Conservation (phyloP, 2,329 filamentous ascomycete genomes). For the Biscogniauxia mediterranea region DNA sequence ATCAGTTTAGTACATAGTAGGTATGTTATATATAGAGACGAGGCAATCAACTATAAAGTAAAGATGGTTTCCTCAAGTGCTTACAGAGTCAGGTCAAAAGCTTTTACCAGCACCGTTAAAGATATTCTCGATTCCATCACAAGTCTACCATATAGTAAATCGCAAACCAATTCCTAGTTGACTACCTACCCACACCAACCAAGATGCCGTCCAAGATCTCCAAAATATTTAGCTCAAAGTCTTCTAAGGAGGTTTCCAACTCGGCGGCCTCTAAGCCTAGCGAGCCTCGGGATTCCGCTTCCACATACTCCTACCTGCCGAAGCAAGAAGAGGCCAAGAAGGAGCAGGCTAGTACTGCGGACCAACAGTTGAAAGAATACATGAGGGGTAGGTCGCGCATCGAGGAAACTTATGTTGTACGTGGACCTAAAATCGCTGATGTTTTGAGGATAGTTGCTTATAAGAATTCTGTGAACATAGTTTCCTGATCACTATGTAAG, state of each 20-base stretch:
- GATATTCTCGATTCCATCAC: not conserved
- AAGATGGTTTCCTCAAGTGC: not conserved
- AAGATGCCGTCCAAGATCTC: not conserved
- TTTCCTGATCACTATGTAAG: slow-evolving; percentile 1
- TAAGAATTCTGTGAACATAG: slow-evolving; percentile 16
- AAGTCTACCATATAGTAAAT: too few relatives aligned
- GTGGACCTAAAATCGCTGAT: not conserved
- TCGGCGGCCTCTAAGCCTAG: not conserved
- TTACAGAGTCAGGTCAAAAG: not conserved
- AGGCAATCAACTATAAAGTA: not conserved
- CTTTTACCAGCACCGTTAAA: not conserved
- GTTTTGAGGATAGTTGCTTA: slow-evolving; percentile 9
- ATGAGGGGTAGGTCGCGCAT: slow-evolving; percentile 9
- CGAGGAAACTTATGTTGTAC: not conserved
- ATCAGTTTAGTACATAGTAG: not conserved
- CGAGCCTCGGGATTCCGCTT: slow-evolving; percentile 14
- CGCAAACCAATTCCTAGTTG: not conserved
- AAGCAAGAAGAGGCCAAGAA: slow-evolving; percentile 7
- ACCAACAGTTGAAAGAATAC: slow-evolving; percentile 8
- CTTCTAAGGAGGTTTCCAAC: slow-evolving; percentile 6
- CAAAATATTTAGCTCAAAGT: slow-evolving; percentile 5
- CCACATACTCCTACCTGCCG: slow-evolving; percentile 17
- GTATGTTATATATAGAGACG: not conserved
- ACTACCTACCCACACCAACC: not conserved
- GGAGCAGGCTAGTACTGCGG: slow-evolving; percentile 1